Evolutionary conservation across 2,329 filamentous ascomycete species (phyloP).

Genomic region (Penicillium sp.): DNA sequence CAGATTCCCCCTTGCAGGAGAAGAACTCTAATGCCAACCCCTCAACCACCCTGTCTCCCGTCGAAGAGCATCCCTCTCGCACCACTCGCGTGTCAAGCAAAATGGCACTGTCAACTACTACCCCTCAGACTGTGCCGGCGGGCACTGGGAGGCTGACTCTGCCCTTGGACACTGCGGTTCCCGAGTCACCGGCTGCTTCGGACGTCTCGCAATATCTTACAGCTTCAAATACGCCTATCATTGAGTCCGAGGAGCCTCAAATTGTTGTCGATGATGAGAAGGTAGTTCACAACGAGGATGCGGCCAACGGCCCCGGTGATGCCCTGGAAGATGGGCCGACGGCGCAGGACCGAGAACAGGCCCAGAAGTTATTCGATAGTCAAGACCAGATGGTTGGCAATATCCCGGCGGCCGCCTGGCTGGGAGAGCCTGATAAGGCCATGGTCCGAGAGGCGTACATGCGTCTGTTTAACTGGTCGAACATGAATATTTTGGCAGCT

Average conservation of each 20-base stretch:
- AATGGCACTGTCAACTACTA: constrained; percentile 11
- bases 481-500: constrained; percentile 70
- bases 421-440: constrained; percentile 58
- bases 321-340: constrained; percentile 33
- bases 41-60: constrained; percentile 20
- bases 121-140: constrained; percentile 22
- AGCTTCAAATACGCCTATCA: constrained; percentile 38
- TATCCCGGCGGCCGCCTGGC: constrained; percentile 76
- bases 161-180: constrained; percentile 19
- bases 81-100: constrained; percentile 11
- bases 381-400: constrained; percentile 70
- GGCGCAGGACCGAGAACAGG: constrained; percentile 68
- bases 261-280: constrained; percentile 5
- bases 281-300: constrained; percentile 9
- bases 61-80: constrained; percentile 25
- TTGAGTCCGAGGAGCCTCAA: constrained; percentile 26
- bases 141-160: constrained; percentile 19
- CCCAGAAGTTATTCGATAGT: constrained; percentile 76
- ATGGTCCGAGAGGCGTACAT: constrained; percentile 72
- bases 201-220: constrained; percentile 42
- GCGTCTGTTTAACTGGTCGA: constrained; percentile 80
- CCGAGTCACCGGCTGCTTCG: constrained; percentile 32
- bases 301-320: constrained; percentile 14
- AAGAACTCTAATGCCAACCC: constrained; percentile 13
- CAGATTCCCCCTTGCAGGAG: constrained; percentile 16